These are phyloP conservation scores for Plasmodium cynomolgi DNA, from an alignment of 169 alveolate genomes.

Conservation along the genomic window DNA sequence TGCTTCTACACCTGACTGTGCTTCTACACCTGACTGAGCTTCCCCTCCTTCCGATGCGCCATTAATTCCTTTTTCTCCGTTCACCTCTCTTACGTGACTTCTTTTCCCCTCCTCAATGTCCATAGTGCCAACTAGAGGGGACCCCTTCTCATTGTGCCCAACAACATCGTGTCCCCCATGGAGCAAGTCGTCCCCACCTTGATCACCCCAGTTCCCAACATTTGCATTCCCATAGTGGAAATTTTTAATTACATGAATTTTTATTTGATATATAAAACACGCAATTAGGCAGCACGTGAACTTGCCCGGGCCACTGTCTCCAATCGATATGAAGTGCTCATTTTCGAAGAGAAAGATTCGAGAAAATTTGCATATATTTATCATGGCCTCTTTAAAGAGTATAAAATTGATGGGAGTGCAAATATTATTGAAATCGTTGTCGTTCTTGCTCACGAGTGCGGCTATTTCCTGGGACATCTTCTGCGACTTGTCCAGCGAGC, in stretches of 20 bases:
- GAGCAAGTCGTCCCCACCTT: neutral
- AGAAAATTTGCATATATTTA: slow-evolving; percentile 73
- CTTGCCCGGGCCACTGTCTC: slow-evolving; percentile 56
- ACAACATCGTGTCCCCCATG: neutral
- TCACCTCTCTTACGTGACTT: neutral
- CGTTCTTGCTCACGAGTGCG: slow-evolving; percentile 46
- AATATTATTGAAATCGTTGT: slow-evolving; percentile 53
- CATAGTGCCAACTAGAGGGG: neutral
- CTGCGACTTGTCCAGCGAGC: slow-evolving; percentile 15
- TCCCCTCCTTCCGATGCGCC: neutral
- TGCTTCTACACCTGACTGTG: neutral
- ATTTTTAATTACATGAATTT: slow-evolving; percentile 68
- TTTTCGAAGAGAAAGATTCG: slow-evolving; percentile 71
- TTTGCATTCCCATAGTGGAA: slow-evolving; percentile 34
- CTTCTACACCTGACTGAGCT: neutral
- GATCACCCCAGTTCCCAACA: slow-evolving; percentile 1
- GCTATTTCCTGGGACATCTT: slow-evolving; percentile 66
- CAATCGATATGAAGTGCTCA: slow-evolving; percentile 77
- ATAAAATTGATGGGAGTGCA: slow-evolving; percentile 65
- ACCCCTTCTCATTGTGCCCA: neutral
- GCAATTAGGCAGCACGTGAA: slow-evolving; percentile 73
- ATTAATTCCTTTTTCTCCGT: neutral
- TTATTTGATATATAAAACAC: slow-evolving; percentile 73
- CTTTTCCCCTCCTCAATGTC: neutral
- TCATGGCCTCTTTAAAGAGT: slow-evolving; percentile 71